Evolutionary conservation across 129 eudicot species (phyloP).

Genomic region (Pseudognaphalium luteoalbum): DNA sequence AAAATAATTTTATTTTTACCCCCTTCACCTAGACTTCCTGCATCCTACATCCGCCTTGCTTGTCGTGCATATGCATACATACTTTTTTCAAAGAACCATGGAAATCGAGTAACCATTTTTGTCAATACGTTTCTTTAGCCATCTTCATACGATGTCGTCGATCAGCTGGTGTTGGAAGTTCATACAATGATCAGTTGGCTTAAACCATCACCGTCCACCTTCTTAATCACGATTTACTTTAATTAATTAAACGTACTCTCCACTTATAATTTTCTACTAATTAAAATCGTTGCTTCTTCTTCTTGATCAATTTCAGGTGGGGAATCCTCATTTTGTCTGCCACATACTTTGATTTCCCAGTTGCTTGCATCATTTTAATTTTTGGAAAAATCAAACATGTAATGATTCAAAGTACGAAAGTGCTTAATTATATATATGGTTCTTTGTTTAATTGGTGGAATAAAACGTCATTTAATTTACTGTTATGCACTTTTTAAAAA

Average conservation of each 20-base stretch:
- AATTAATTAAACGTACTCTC: conserved; percentile 18
- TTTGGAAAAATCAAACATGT: conserved; percentile 35
- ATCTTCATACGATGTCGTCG: too few relatives aligned
- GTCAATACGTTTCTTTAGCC: too few relatives aligned
- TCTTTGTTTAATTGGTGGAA: conserved; percentile 18
- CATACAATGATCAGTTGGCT: neutral
- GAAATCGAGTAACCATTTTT: too few relatives aligned
- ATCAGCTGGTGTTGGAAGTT: too few relatives aligned
- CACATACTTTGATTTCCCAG: conserved; percentile 29
- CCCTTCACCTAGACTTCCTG: too few relatives aligned
- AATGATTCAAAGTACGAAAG: conserved; percentile 36
- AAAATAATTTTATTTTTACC: too few relatives aligned
- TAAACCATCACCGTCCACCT: conserved; percentile 30
- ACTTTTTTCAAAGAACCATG: too few relatives aligned
- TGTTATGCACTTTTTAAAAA: conserved; percentile 16
- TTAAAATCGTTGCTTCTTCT: conserved; percentile 29
- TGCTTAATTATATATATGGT: neutral
- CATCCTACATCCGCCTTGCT: too few relatives aligned
- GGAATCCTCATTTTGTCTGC: conserved; percentile 39
- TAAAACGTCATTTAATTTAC: conserved; percentile 7
- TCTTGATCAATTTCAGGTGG: conserved; percentile 30
- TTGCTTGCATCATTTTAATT: conserved; percentile 33
- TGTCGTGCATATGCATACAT: too few relatives aligned
- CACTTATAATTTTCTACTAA: conserved; percentile 21
- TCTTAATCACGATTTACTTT: conserved; percentile 23